A percentile compares a stretch with the other conserved stretches of the same genome.
Evolutionary conservation across 306 rosid genomes (phyloP).

Genomic region (Trifolium pratense): DNA sequence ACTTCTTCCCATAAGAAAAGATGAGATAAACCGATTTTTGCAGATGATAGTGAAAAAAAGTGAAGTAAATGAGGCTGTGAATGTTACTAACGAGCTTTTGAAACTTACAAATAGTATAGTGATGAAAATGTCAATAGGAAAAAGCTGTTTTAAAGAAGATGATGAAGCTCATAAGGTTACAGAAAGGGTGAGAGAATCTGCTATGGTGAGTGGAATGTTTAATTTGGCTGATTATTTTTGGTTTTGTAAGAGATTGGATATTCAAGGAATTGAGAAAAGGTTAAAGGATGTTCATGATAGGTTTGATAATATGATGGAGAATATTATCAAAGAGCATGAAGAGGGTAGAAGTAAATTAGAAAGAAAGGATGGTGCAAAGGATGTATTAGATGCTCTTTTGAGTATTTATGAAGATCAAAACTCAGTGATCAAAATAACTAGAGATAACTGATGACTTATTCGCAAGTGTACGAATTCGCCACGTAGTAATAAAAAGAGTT

Average conservation of each 20-base stretch:
- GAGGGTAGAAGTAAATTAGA: slow-evolving; percentile 38
- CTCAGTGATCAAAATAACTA: slow-evolving; percentile 53
- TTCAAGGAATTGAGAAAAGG: slow-evolving; percentile 58
- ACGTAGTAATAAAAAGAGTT: too few species aligned
- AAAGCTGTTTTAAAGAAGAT: slow-evolving; percentile 41
- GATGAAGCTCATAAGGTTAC: slow-evolving; percentile 52
- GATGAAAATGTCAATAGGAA: slow-evolving; percentile 55
- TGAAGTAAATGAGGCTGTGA: slow-evolving; percentile 27
- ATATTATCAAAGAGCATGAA: slow-evolving; percentile 57
- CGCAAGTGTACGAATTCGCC: too few species aligned
- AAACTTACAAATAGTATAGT: slow-evolving; percentile 50
- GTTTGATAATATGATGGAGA: slow-evolving; percentile 54
- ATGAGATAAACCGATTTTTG: slow-evolving; percentile 49
- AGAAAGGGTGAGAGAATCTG: slow-evolving; percentile 45
- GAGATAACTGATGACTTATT: too few species aligned
- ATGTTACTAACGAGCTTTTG: slow-evolving; percentile 51
- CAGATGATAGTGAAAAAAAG: slow-evolving; percentile 15
- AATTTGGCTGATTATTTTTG: slow-evolving; percentile 52
- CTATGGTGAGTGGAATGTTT: slow-evolving; percentile 41
- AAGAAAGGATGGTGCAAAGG: slow-evolving; percentile 16
- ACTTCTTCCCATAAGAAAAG: slow-evolving; percentile 47
- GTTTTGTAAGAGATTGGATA: slow-evolving; percentile 56
- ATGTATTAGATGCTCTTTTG: slow-evolving; percentile 46
- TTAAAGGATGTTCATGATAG: slow-evolving; percentile 50
- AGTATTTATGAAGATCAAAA: slow-evolving; percentile 47